Conservation (phyloP, 2,329 filamentous ascomycete species). For the Phialemoniopsis sp. region DNA sequence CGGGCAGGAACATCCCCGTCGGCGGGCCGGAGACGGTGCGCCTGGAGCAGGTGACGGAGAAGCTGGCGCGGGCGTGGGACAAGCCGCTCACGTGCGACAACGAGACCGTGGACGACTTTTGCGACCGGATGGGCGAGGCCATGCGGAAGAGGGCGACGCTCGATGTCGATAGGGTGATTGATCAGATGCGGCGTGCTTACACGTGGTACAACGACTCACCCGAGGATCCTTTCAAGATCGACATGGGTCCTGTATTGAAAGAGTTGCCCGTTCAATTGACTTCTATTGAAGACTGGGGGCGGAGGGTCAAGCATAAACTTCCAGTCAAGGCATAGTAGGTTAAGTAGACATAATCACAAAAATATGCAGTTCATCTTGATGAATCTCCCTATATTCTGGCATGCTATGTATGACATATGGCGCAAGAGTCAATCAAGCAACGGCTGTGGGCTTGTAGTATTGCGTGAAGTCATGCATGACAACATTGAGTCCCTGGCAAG, state of each 20-base stretch:
- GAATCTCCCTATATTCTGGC: no score
- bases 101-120: slow-evolving; percentile 25
- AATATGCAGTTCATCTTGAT: no score
- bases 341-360: no score
- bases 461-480: slow-evolving; percentile 13
- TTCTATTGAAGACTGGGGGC: slow-evolving; percentile 28
- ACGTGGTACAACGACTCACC: slow-evolving; percentile 32
- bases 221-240: slow-evolving; percentile 29
- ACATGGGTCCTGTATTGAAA: slow-evolving; percentile 26
- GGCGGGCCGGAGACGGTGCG: slow-evolving; percentile 28
- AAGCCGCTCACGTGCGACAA: slow-evolving; percentile 21
- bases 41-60: slow-evolving; percentile 22
- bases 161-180: slow-evolving; percentile 25
- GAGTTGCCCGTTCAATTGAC: slow-evolving; percentile 24
- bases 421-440: no score
- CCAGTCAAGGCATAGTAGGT: no score
- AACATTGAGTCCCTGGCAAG: slow-evolving; percentile 4
- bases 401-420: no score
- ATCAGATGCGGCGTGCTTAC: slow-evolving; percentile 34
- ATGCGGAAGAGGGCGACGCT: slow-evolving; percentile 26
- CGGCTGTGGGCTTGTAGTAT: slow-evolving; percentile 5
- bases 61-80: slow-evolving; percentile 25
- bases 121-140: slow-evolving; percentile 18
- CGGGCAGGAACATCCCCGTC: slow-evolving; percentile 25
- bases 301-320: slow-evolving; percentile 7